A percentile compares a stretch with the other conserved stretches of the same genome.
These are phyloP conservation scores for Moricandia moricandioides DNA, from an alignment of 345 rosid species.

Conservation along the genomic window DNA sequence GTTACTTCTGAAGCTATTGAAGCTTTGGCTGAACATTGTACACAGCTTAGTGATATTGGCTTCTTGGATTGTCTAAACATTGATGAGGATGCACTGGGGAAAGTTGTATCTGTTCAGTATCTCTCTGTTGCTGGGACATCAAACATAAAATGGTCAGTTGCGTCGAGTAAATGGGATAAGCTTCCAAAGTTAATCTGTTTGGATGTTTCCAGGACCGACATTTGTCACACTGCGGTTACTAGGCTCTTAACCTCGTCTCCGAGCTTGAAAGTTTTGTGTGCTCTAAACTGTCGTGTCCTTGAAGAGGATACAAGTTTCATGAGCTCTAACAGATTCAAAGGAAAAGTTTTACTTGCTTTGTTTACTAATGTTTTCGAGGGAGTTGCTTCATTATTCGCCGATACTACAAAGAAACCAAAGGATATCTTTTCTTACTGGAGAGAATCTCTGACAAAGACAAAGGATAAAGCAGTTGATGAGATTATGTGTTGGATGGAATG, in stretches of 20 bases:
- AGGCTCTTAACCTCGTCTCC: conserved; percentile 61
- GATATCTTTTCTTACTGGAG: conserved; percentile 59
- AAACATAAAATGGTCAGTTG: conserved; percentile 67
- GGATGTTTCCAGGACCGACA: conserved; percentile 85
- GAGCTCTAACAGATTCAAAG: conserved; percentile 48
- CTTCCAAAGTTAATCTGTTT: conserved; percentile 62
- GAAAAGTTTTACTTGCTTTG: conserved; percentile 55
- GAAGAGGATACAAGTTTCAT: conserved; percentile 56
- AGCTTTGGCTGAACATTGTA: conserved; percentile 68
- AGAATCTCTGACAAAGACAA: neutral
- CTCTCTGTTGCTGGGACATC: conserved; percentile 85
- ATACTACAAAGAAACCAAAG: conserved; percentile 46
- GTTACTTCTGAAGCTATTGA: conserved; percentile 65
- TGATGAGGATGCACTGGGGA: conserved; percentile 64
- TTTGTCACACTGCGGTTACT: conserved; percentile 56
- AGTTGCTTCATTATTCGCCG: conserved; percentile 57
- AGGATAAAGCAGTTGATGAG: conserved; percentile 49
- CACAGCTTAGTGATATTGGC: conserved; percentile 57
- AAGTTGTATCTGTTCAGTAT: conserved; percentile 49
- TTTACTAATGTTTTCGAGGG: conserved; percentile 58
- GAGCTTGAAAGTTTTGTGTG: conserved; percentile 72
- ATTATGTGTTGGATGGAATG: conserved; percentile 75
- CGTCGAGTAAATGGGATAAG: conserved; percentile 59
- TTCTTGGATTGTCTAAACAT: conserved; percentile 69
- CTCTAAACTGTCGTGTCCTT: conserved; percentile 62